Evolutionary conservation across 2,329 filamentous ascomycete genomes (phyloP).

Genomic region (Fusarium chaquense): DNA sequence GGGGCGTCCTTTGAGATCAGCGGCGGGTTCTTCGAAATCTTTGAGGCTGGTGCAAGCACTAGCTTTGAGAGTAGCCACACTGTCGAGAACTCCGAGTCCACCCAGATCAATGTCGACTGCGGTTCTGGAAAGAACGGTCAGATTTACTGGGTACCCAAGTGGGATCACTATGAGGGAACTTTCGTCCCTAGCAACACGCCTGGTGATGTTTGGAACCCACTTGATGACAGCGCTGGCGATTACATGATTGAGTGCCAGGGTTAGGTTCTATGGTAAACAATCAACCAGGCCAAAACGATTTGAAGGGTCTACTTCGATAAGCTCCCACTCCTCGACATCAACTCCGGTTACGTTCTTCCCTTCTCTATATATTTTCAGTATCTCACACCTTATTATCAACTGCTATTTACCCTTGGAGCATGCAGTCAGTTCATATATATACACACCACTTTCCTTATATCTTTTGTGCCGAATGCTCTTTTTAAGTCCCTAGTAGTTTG

Average conservation of each 20-base stretch:
- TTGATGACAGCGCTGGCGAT: background rate
- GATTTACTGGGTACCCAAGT: background rate
- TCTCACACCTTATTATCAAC: background rate
- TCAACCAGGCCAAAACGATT: accelerated
- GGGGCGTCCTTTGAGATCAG: background rate
- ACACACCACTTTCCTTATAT: background rate
- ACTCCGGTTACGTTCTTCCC: background rate
- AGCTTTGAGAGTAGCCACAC: background rate
- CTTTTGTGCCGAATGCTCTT: background rate
- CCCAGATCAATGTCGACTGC: background rate
- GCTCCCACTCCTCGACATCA: background rate
- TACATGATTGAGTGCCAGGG: background rate
- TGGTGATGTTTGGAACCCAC: background rate
- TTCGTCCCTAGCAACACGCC: background rate
- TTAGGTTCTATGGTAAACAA: background rate
- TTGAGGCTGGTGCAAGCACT: background rate
- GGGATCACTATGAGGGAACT: background rate
- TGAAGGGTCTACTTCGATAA: background rate
- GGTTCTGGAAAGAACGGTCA: background rate
- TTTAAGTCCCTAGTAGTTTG: accelerated
- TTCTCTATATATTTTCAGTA: background rate
- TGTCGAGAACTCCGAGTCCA: background rate
- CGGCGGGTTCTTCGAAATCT: background rate
- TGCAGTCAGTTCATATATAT: background rate
- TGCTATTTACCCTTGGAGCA: accelerated